Percentiles rank a stretch among this genome's conserved stretches.
These are phyloP conservation scores for Zalaria obscura DNA, from an alignment of 2,329 filamentous ascomycete genomes.

Conservation along the genomic window DNA sequence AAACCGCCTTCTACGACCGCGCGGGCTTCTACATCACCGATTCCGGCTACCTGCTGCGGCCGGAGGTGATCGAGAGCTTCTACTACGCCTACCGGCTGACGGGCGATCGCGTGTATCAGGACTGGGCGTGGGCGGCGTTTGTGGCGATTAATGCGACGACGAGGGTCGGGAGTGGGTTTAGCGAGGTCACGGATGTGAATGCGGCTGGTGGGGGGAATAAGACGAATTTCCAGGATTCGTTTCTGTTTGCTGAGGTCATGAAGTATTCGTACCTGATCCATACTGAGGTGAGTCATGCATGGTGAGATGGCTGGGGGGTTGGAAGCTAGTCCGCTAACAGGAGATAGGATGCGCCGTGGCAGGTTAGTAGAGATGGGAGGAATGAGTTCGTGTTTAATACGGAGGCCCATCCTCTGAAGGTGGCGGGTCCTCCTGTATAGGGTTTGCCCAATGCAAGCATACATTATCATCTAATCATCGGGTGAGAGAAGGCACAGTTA, in stretches of 20 bases:
- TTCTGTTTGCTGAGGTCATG: conserved; percentile 75
- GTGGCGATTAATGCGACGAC: conserved; percentile 50
- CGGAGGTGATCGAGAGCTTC: conserved; percentile 66
- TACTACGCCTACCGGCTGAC: conserved; percentile 82
- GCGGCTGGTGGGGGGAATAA: conserved; percentile 43
- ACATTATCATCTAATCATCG: too few species aligned
- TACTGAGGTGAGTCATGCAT: conserved; percentile 11
- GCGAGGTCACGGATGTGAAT: conserved; percentile 53
- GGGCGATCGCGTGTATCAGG: conserved; percentile 59
- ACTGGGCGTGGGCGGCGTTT: conserved; percentile 76
- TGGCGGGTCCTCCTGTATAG: conserved; percentile 12
- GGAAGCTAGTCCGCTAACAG: conserved; percentile 1
- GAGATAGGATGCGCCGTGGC: conserved; percentile 42
- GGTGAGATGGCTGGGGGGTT: not conserved
- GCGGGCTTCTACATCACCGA: conserved; percentile 58
- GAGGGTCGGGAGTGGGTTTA: conserved; percentile 51
- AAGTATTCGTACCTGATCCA: conserved; percentile 72
- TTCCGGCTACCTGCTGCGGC: conserved; percentile 52
- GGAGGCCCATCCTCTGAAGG: conserved; percentile 47
- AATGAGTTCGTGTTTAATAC: conserved; percentile 51
- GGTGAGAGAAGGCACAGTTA: too few species aligned
- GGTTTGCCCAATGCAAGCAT: too few species aligned
- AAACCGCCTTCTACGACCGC: conserved; percentile 44
- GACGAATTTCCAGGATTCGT: conserved; percentile 67
- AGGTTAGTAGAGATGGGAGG: conserved; percentile 33